phyloP scores from a whole-genome alignment of 805 yeast species.

The Monosporozyma yasuniensis region DNA sequence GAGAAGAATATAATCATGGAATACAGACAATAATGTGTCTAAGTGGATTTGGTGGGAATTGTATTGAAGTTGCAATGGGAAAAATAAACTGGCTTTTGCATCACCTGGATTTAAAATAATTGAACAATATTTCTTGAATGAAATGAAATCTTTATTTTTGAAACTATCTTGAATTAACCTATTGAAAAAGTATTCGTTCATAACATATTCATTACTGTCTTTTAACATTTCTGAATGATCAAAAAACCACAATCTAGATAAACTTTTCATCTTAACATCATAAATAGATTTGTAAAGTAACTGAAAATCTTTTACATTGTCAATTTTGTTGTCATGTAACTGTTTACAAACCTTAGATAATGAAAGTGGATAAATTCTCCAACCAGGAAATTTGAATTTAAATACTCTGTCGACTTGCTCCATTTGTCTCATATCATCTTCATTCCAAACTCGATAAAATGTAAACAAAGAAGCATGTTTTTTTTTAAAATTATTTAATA shows the following conservation, averaged over 20 bases:
- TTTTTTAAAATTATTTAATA: background rate
- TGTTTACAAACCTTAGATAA: slow-evolving; percentile 13
- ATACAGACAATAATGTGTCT: slow-evolving; percentile 17
- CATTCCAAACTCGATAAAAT: slow-evolving; percentile 20
- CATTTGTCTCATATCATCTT: slow-evolving; percentile 10
- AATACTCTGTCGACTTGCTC: slow-evolving; percentile 12
- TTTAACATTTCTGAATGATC: slow-evolving; percentile 18
- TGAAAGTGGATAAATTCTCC: slow-evolving; percentile 18
- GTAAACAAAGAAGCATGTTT: background rate
- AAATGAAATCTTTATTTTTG: slow-evolving; percentile 8
- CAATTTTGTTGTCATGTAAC: slow-evolving; percentile 17
- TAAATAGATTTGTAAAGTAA: slow-evolving; percentile 14
- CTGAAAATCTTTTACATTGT: slow-evolving; percentile 18
- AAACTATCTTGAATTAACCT: slow-evolving; percentile 16
- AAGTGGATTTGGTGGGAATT: slow-evolving; percentile 12
- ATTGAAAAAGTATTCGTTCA: slow-evolving; percentile 16
- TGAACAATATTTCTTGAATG: slow-evolving; percentile 20
- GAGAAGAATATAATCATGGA: slow-evolving; percentile 15
- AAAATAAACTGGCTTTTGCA: slow-evolving; percentile 12
- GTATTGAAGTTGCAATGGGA: slow-evolving; percentile 5
- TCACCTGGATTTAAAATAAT: slow-evolving; percentile 16
- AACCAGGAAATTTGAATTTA: slow-evolving; percentile 23
- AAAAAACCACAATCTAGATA: slow-evolving; percentile 24
- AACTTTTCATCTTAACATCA: slow-evolving; percentile 10
- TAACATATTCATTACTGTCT: background rate